Conservation (phyloP, 2,329 filamentous ascomycete species). For the Scytalidium sp. region DNA sequence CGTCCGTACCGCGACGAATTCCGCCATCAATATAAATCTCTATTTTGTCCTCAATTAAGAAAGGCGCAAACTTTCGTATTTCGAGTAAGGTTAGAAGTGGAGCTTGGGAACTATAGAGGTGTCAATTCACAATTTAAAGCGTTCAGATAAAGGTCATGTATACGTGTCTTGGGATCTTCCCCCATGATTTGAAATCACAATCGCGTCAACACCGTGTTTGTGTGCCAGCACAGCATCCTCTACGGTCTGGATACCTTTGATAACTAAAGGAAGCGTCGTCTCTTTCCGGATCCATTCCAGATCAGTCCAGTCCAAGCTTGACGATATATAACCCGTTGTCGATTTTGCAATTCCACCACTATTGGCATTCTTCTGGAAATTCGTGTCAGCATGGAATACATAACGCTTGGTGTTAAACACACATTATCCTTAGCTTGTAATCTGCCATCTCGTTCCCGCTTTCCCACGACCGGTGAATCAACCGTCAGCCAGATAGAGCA, state of each 20-base stretch:
- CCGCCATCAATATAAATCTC: slow-evolving; percentile 58
- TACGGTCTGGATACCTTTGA: slow-evolving; percentile 44
- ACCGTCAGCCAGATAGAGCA: not conserved
- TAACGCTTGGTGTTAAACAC: not conserved
- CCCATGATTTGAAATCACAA: slow-evolving; percentile 55
- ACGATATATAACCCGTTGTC: slow-evolving; percentile 30
- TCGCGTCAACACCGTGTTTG: slow-evolving; percentile 52
- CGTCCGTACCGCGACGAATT: slow-evolving; percentile 56
- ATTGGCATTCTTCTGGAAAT: not conserved
- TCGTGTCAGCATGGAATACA: not conserved
- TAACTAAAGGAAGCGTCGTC: slow-evolving; percentile 1
- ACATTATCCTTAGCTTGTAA: not conserved
- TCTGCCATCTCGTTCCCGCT: slow-evolving; percentile 1
- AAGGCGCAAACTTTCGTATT: slow-evolving; percentile 12
- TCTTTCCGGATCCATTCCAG: slow-evolving; percentile 49
- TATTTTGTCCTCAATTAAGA: slow-evolving; percentile 35
- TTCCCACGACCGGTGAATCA: slow-evolving; percentile 1
- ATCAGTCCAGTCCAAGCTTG: slow-evolving; percentile 49
- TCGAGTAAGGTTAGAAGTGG: not conserved
- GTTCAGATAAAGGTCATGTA: slow-evolving; percentile 42
- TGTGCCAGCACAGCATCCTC: slow-evolving; percentile 60
- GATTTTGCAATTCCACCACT: slow-evolving; percentile 24
- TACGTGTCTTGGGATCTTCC: slow-evolving; percentile 59
- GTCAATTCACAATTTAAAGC: not conserved
- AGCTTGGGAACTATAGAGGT: not conserved